These are phyloP conservation scores for Entomortierella lignicola DNA, from an alignment of 192 early-diverging fungal species.

Conservation along the genomic window DNA sequence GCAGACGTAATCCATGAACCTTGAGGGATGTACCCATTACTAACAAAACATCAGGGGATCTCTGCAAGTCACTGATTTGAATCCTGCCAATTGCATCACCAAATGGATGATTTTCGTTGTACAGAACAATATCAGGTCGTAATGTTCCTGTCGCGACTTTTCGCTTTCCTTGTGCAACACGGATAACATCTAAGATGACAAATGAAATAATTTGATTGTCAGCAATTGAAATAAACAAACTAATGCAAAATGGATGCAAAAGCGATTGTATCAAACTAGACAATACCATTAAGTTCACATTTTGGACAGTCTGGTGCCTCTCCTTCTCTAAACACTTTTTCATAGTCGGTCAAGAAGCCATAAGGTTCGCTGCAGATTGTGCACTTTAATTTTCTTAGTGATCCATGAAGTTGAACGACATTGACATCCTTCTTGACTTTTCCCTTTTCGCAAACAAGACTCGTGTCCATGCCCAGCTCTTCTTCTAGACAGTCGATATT, in stretches of 20 bases:
- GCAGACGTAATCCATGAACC: constrained; percentile 78
- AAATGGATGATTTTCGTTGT: constrained; percentile 90
- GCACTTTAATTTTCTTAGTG: constrained; percentile 87
- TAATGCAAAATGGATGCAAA: background rate
- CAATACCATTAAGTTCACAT: constrained; percentile 56
- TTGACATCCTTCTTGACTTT: constrained; percentile 64
- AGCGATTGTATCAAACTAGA: background rate
- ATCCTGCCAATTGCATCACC: constrained; percentile 76
- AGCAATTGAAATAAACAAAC: background rate
- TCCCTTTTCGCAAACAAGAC: constrained; percentile 49
- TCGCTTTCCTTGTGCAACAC: constrained; percentile 81
- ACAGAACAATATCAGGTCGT: constrained; percentile 93
- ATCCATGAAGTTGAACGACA: constrained; percentile 95
- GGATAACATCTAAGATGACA: constrained; percentile 46
- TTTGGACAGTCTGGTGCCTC: constrained; percentile 75
- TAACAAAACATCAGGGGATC: constrained; percentile 79
- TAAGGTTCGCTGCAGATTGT: constrained; percentile 81
- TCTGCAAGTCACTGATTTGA: constrained; percentile 65
- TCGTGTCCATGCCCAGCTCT: constrained; percentile 72
- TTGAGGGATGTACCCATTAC: constrained; percentile 93
- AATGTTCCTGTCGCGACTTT: constrained; percentile 78
- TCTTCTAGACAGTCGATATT: constrained; percentile 96
- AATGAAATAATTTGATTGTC: background rate
- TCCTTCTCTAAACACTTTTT: constrained; percentile 75
- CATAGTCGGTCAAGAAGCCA: constrained; percentile 69